phyloP scores from a whole-genome alignment of 352 stramenopile genomes.

The Phytophthora sansomeana region DNA sequence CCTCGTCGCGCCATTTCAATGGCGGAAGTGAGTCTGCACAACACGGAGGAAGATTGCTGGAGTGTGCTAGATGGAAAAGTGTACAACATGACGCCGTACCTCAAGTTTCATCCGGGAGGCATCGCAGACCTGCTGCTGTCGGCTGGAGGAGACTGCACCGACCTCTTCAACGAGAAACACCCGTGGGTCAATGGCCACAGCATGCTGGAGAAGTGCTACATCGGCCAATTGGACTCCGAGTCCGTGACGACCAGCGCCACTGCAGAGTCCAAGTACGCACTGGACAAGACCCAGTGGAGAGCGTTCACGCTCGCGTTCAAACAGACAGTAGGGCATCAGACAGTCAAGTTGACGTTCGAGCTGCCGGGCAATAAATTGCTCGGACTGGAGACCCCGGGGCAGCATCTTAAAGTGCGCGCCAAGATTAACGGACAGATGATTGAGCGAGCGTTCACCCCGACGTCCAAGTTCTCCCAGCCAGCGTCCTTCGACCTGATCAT shows the following conservation, averaged over 20 bases:
- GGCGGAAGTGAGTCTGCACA: constrained; percentile 90
- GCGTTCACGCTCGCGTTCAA: constrained; percentile 71
- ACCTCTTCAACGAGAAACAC: constrained; percentile 98
- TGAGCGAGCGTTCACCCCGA: constrained; percentile 81
- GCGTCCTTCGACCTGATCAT: constrained; percentile 78
- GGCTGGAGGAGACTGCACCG: constrained; percentile 95
- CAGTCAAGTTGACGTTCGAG: constrained; percentile 83
- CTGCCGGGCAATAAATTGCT: constrained; percentile 69
- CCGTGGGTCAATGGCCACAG: constrained; percentile 94
- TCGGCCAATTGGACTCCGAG: constrained; percentile 70
- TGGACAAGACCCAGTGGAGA: constrained; percentile 74
- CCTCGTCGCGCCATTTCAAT: constrained; percentile 72
- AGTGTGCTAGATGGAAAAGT: constrained; percentile 93
- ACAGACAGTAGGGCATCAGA: constrained; percentile 60
- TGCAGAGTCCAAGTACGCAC: constrained; percentile 49
- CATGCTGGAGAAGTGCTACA: constrained; percentile 91
- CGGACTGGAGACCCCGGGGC: constrained; percentile 71
- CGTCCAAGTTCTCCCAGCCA: constrained; percentile 71
- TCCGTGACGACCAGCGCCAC: constrained; percentile 33
- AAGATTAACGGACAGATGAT: constrained; percentile 81
- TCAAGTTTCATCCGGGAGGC: constrained; percentile 98
- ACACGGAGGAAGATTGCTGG: constrained; percentile 94
- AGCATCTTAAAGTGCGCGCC: constrained; percentile 83
- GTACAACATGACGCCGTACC: constrained; percentile 97
- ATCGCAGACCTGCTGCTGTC: constrained; percentile 91